These are phyloP conservation scores for Salix exigua DNA, from an alignment of 345 rosid species.

Conservation along the genomic window DNA sequence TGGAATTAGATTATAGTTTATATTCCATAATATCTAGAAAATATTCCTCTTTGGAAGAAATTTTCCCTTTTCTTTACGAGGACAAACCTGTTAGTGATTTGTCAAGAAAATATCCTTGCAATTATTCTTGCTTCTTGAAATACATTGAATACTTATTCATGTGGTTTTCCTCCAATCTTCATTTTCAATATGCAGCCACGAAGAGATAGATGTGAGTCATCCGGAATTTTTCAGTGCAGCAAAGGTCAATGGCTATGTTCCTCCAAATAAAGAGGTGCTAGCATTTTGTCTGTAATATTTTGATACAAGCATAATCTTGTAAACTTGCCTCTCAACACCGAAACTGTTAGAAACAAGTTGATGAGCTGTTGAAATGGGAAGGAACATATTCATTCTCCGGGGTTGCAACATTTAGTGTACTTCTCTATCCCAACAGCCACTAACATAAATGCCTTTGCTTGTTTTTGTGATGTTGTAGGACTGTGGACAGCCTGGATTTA, in stretches of 20 bases:
- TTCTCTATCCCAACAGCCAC: background rate
- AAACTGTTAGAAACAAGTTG: background rate
- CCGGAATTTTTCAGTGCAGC: conserved; percentile 89
- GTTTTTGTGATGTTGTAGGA: conserved; percentile 48
- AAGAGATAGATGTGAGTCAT: conserved; percentile 89
- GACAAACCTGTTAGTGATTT: background rate
- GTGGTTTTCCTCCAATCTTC: conserved; percentile 5
- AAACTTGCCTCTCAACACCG: conserved; percentile 9
- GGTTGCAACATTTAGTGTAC: background rate
- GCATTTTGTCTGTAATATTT: background rate
- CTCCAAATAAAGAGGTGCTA: conserved; percentile 81
- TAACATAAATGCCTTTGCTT: conserved; percentile 6
- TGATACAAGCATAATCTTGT: background rate
- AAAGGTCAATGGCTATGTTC: conserved; percentile 82
- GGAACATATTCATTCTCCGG: background rate
- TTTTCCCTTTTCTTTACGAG: background rate
- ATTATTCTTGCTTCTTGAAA: background rate
- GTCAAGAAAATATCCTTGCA: background rate
- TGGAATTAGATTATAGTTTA: no score
- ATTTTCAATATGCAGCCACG: conserved; percentile 62
- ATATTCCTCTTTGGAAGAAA: no score
- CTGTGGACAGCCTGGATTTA: conserved; percentile 94
- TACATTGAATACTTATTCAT: background rate
- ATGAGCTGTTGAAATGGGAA: conserved; percentile 7
- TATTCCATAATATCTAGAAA: no score